Percentiles rank a stretch among this genome's conserved stretches.
These are phyloP conservation scores for Cercospora sesami DNA, from an alignment of 2,329 filamentous ascomycete species.

Conservation along the genomic window DNA sequence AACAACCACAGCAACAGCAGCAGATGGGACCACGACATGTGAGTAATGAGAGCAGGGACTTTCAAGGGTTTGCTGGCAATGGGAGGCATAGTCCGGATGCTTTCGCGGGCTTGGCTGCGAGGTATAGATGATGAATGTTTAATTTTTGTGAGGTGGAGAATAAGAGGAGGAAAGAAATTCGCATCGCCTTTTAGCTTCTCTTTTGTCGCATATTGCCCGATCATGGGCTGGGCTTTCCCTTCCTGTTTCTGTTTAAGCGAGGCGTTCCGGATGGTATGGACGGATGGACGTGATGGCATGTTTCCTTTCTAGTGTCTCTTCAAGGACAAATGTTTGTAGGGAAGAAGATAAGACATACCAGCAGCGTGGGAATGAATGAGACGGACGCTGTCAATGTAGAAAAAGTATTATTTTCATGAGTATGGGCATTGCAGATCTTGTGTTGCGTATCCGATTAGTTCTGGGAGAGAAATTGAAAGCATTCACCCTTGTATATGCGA, in stretches of 20 bases:
- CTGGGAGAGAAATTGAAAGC: not conserved
- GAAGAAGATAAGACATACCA: not conserved
- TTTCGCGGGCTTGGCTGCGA: slow-evolving; percentile 71
- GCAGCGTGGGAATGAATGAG: not conserved
- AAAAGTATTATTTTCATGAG: not conserved
- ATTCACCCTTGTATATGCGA: not conserved
- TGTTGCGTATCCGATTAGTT: too few relatives aligned
- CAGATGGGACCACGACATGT: slow-evolving; percentile 44
- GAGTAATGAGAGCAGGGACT: slow-evolving; percentile 70
- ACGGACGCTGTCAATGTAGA: not conserved
- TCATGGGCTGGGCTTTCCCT: not conserved
- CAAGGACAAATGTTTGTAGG: not conserved
- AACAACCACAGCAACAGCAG: slow-evolving; percentile 31
- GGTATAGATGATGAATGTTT: slow-evolving; percentile 38
- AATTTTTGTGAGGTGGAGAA: not conserved
- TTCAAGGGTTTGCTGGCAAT: slow-evolving; percentile 60
- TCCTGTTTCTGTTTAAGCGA: not conserved
- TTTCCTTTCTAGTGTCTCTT: not conserved
- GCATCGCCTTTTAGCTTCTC: not conserved
- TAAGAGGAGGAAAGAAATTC: not conserved
- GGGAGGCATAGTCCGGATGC: slow-evolving; percentile 78
- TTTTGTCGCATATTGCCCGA: not conserved
- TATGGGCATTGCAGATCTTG: not conserved
- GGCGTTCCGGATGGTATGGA: slow-evolving; percentile 1
- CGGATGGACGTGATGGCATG: not conserved